Base-by-base conservation (phyloP, 768 basidiomycete species). In the Boletus sensibilis region DNA sequence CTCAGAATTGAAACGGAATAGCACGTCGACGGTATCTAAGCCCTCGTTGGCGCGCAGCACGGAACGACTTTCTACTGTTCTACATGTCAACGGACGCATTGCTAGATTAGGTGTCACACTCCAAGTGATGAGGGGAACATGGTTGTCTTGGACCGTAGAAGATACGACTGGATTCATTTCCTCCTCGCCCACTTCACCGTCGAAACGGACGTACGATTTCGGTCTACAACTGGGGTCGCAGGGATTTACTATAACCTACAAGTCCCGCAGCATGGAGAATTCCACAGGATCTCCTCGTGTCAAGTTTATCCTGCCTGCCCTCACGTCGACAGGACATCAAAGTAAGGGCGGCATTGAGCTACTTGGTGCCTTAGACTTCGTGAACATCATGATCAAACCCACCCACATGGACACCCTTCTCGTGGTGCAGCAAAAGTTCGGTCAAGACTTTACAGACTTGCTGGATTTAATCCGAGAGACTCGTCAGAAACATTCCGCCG, bases 71-170 rank as follows among this genome's bases (percentile, higher is more conserved):
- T 33, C 58, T 7, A 57, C 34, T 50, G 67, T 71, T 9, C 60
- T 83, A 33, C 81, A 86, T 43, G 55, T 89, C 16, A 81, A 87
- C 58, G 76, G 80, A 5, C 76, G 78, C 27, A 53, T 91, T 10
- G 64, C 69, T 5, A 79, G 79, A 21, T 66, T 85, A 23, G 79
- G 80, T 25, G 75, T 91, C 10, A 82, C 83, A 4, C 78, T 94
- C 7, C 91, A 92, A 63, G 85, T 93, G 39, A 91, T 93, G 87
- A 89, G 86, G 57, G 90, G 90, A 20, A 93, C 90, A 1, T 94
- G 91, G 91, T 71, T 93, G 33, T 85, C 88, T 9, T 92, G 86
- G 88, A 81, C 85, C 54, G 72, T 84, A 21, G 75, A 80, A 53
- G 74, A 84, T 49, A 78, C 75, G 0, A 70, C 82, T 9, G 71